Percentiles rank a stretch among this genome's conserved stretches.
phyloP scores from a whole-genome alignment of 2,329 filamentous ascomycete genomes.

The Fusarium mangiferae region DNA sequence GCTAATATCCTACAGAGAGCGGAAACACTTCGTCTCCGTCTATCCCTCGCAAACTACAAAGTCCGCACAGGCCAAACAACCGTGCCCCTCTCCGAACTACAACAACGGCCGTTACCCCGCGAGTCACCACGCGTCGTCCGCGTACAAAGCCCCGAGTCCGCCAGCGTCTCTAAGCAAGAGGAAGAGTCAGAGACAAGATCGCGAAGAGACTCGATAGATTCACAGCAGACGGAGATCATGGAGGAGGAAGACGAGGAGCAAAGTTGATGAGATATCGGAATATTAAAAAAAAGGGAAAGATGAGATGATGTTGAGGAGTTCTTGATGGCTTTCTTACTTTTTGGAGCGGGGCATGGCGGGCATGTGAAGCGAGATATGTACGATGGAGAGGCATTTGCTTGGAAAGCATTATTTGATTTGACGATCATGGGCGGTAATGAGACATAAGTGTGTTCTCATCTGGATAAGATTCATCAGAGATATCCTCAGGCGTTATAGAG shows the following conservation, averaged over 20 bases:
- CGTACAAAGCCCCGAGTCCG: constrained; percentile 38
- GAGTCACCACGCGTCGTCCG: constrained; percentile 37
- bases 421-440: constrained; percentile 16
- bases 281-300: background rate
- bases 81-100: constrained; percentile 70
- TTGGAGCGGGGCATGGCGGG: constrained; percentile 5
- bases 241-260: constrained; percentile 11
- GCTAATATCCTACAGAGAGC: constrained; percentile 60
- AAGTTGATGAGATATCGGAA: background rate
- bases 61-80: constrained; percentile 76
- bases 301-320: constrained; percentile 25
- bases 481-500: constrained; percentile 32
- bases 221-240: constrained; percentile 27
- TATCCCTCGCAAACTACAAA: constrained; percentile 79
- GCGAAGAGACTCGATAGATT: constrained; percentile 30
- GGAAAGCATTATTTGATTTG: constrained; percentile 8
- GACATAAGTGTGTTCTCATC: constrained; percentile 17
- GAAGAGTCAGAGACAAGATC: constrained; percentile 5
- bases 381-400: background rate
- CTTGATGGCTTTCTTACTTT: constrained; percentile 9
- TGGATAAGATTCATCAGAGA: constrained; percentile 23
- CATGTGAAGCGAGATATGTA: constrained; percentile 10
- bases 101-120: constrained; percentile 50
- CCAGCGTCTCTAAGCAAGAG: background rate
- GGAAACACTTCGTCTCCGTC: constrained; percentile 73